phyloP scores from a whole-genome alignment of 2,329 filamentous ascomycete species.

The Alternaria sp. region DNA sequence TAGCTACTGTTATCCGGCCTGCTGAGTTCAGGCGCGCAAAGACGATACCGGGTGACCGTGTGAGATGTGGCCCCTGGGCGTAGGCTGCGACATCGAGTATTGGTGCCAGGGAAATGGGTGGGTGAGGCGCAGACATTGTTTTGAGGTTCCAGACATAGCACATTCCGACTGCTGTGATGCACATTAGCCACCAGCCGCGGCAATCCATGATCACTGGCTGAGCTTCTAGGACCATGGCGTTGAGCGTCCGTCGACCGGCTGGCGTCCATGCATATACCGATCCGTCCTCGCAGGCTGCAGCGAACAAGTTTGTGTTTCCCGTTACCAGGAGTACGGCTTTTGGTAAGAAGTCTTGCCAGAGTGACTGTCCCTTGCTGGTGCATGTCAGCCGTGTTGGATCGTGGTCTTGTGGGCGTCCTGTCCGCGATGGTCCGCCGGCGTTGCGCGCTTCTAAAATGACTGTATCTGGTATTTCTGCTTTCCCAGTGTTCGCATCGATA shows the following conservation, averaged over 20 bases:
- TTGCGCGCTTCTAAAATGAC: slow-evolving; percentile 90
- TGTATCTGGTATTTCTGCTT: slow-evolving; percentile 64
- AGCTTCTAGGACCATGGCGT: slow-evolving; percentile 84
- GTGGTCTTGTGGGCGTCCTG: slow-evolving; percentile 68
- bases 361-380: slow-evolving; percentile 76
- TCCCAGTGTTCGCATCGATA: slow-evolving; percentile 54
- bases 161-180: slow-evolving; percentile 85
- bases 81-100: slow-evolving; percentile 87
- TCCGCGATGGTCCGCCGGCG: slow-evolving; percentile 68
- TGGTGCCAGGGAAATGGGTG: slow-evolving; percentile 86
- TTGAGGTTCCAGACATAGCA: slow-evolving; percentile 95
- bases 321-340: slow-evolving; percentile 87
- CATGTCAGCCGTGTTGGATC: slow-evolving; percentile 87
- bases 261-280: slow-evolving; percentile 91
- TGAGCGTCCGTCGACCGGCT: slow-evolving; percentile 84
- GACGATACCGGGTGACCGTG: slow-evolving; percentile 82
- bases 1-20: slow-evolving; percentile 84
- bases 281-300: slow-evolving; percentile 91
- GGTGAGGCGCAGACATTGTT: slow-evolving; percentile 82
- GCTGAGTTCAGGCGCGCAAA: slow-evolving; percentile 90
- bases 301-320: slow-evolving; percentile 90
- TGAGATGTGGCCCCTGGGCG: slow-evolving; percentile 79
- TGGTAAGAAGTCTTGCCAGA: slow-evolving; percentile 96
- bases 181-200: slow-evolving; percentile 86
- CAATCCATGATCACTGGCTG: slow-evolving; percentile 95